These are phyloP conservation scores for Xylaria sp. DNA, from an alignment of 2,329 filamentous ascomycete species.

Conservation along the genomic window DNA sequence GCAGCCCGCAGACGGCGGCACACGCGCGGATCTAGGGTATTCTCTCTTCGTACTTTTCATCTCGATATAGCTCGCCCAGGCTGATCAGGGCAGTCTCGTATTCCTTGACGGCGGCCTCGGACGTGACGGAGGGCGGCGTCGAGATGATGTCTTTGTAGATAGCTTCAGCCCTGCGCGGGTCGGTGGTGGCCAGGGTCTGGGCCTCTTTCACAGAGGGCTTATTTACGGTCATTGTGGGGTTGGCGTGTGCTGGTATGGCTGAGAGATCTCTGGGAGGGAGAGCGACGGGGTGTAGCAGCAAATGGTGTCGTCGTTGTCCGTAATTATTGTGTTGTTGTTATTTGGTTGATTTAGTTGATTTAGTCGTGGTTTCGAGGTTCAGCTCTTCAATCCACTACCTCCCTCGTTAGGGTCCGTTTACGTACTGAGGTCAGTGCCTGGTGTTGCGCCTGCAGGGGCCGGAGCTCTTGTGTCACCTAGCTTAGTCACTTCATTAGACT, in stretches of 20 bases:
- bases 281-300: neutral
- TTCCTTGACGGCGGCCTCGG: slow-evolving; percentile 86
- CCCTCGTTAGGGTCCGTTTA: slow-evolving; percentile 28
- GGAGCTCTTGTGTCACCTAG: slow-evolving; percentile 6
- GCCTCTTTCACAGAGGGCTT: slow-evolving; percentile 78
- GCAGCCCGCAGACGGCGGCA: slow-evolving; percentile 7
- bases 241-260: neutral
- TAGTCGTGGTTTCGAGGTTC: slow-evolving; percentile 5
- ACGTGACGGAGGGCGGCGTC: slow-evolving; percentile 81
- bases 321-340: slow-evolving; percentile 6
- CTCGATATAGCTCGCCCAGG: slow-evolving; percentile 90
- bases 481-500: no score
- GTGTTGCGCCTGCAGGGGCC: slow-evolving; percentile 16
- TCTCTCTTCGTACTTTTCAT: slow-evolving; percentile 73
- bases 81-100: slow-evolving; percentile 91
- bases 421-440: slow-evolving; percentile 38
- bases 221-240: slow-evolving; percentile 44
- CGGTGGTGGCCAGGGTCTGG: slow-evolving; percentile 81
- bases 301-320: slow-evolving; percentile 4
- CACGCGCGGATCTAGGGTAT: no score
- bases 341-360: slow-evolving; percentile 10
- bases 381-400: slow-evolving; percentile 15
- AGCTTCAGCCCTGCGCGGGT: slow-evolving; percentile 84
- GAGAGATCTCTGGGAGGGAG: neutral
- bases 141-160: slow-evolving; percentile 92